Base-by-base conservation (phyloP, 1,284 basidiomycete genomes). In the Pulveroboletus sp. region DNA sequence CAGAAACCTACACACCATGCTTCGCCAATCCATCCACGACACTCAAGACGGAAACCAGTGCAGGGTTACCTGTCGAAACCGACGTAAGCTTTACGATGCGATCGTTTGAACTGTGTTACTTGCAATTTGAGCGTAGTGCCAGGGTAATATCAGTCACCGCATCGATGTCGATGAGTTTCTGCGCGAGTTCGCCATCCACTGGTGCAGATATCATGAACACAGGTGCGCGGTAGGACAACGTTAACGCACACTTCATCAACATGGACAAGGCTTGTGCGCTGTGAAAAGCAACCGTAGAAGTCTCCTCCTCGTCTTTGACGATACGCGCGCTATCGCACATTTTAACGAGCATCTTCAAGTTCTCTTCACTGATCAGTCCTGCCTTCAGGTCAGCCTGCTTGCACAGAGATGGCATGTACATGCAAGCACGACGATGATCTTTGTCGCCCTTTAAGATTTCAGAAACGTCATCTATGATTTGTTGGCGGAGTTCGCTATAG, bases 351-450 rank as follows among this genome's bases (percentile, higher is more conserved):
- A 12, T 44, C 22, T 50, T 49, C 52, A 70, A n/a, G 35, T 70
- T 66, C 15, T 49, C 51, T 0, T 72, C n/a, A 17, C n/a, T 57
- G 17, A 70, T 43, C 7, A 70, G 25, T 25, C 45, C 49, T 3
- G 31, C 29, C 35, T 43, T 64, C 40, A 73, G 43, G 4, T 61
- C 55, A 2, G 14, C 0, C 22, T 56, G 54, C 33, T 70, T 66
- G 54, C 67, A 73, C 26, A 73, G 66, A 14, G 72, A 70, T 1
- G 65, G 72, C 3, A 70, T 33, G 22, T 58, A 72, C 5, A 59
- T 65, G 59, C 72, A 73, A 24, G 60, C 72, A 12, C 66, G 66
- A 46, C 63, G 58, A 33, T 31, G 45, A 12, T 60, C 42, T 17
- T 38, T 17, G 8, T 38, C 11, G 14, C 52, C 40, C 8, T 57